Base-by-base conservation (phyloP, 768 basidiomycete species). In the Pleurotus platypus region DNA sequence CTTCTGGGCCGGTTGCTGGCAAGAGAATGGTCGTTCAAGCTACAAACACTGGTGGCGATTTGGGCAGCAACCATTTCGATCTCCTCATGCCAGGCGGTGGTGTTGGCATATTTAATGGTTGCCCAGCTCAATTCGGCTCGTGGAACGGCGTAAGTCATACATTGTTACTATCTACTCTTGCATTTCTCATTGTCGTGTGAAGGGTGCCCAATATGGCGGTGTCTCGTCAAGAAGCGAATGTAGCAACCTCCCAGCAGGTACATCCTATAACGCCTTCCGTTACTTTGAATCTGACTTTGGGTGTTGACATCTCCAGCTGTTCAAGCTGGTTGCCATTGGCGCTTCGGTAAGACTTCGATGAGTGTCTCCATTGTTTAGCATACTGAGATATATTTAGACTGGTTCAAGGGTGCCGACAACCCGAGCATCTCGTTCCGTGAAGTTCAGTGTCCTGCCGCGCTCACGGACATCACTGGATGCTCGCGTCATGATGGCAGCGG, bases 361-460 rank as follows among this genome's bases (percentile, higher is more conserved):
- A 45, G 15, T 38, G 30, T 16, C 30, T 37, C 7, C 20, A 12
- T 35, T 3, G 16, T 13, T 5, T 16, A 13, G 15, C 42, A 15
- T 22, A 11, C 42, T 7, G 5, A 16, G 42, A 45, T 11, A 45
- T 22, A n/a, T 26, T 5, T 24, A 54, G 51, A 54, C n/a, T 54
- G 51, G 51, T 54, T 54, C 51, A 37, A 54, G 38, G 42, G 42
- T 24, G 51, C 51, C 39, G 51, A 54, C 39, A 54, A 54, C 22
- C 51, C 51, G 13, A 42, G 42, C 13, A 39, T 54, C 42, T 54
- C 51, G 12, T 54, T 39, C 38, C 37, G 51, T 2, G n/a, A 39
- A 42, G 51, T 54, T 20, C 51, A 54, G 26, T 54, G 51, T 38
- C 51, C 51, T 11, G n/a, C 16, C 5, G n/a, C n/a, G n/a, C 51